These are phyloP conservation scores for Murraya paniculata DNA, from an alignment of 345 rosid species.

Conservation along the genomic window DNA sequence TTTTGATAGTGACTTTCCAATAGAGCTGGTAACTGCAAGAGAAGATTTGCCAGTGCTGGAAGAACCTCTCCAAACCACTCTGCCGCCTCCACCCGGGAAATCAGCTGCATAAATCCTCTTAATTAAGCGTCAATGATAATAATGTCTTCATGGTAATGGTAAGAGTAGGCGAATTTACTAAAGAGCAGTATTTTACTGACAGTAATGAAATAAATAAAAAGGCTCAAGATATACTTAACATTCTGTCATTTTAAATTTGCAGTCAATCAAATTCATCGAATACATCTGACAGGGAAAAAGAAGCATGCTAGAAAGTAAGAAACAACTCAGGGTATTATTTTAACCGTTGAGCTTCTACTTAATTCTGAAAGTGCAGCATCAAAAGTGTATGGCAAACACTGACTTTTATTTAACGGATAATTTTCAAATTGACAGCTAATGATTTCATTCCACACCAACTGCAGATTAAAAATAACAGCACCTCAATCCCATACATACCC, in stretches of 20 bases:
- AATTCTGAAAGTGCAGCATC: background rate
- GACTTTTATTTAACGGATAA: too few relatives aligned
- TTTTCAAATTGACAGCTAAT: too few relatives aligned
- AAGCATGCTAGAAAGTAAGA: background rate
- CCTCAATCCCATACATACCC: background rate
- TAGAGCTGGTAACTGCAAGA: constrained; percentile 58
- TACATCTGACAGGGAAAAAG: background rate
- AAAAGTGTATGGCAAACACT: background rate
- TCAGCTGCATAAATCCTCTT: constrained; percentile 37
- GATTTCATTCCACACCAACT: background rate
- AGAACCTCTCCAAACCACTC: constrained; percentile 67
- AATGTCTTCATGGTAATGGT: background rate
- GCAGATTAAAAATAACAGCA: background rate
- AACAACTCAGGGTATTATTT: background rate
- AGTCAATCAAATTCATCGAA: background rate
- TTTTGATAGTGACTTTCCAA: constrained; percentile 61
- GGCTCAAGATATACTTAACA: background rate
- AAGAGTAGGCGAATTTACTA: too few relatives aligned
- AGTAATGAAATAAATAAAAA: background rate
- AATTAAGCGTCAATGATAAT: background rate
- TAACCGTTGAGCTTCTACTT: background rate
- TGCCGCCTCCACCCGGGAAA: constrained; percentile 40
- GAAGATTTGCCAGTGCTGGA: constrained; percentile 64
- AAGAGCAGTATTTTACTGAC: too few relatives aligned
- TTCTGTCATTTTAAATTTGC: background rate